Base-by-base conservation (phyloP, 371 early-diverging fungal genomes). In the Lichtheimia corymbifera region DNA sequence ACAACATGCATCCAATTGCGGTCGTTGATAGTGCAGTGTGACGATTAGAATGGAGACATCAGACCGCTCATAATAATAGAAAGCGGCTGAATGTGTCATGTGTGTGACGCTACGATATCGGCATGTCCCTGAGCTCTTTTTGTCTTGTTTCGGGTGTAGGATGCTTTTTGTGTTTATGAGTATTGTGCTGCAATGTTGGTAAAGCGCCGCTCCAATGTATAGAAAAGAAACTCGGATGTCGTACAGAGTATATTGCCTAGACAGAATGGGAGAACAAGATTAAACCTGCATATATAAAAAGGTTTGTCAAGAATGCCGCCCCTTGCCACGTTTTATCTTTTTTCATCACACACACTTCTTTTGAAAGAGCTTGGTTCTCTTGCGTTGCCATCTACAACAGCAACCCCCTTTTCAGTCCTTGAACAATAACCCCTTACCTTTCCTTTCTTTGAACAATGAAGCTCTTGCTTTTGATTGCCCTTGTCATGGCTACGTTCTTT, bases 401-500 rank as follows among this genome's bases (percentile, higher is more conserved):
- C 50, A 45, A 50, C 59, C 52, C 47, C 56, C 61, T 57, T 54
- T 56, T 20, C 58, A 50, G 52, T 56, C 62, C 45, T 63, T 63
- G 27, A 54, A 55, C 18, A 53, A 62, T 28, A 28, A 18, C 18
- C 52, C 59, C 61, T 18, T 27, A 42, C 56, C 43, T 61, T 58
- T 49, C 58, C 58, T 56, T 58, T 59, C 47, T 53, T 61, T 53
- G 24, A 47, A 47, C 18, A 13, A 51, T 59, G 40, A 60, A 44
- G 45, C 50, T 43, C 28, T 42, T 28, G 41, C 40, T 65, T 14
- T 54, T 56, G 24, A 7, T 63, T 61, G 61, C 56, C 45, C 24
- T 63, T 50, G 40, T 63, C 24, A 41, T 59, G 59, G 67, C 67
- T 49, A 47, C 63, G 53, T 57, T 56, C 41, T 28, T 63, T 59